These are phyloP conservation scores for Albatrellus ellisii DNA, from an alignment of 768 basidiomycete species.

Conservation along the genomic window DNA sequence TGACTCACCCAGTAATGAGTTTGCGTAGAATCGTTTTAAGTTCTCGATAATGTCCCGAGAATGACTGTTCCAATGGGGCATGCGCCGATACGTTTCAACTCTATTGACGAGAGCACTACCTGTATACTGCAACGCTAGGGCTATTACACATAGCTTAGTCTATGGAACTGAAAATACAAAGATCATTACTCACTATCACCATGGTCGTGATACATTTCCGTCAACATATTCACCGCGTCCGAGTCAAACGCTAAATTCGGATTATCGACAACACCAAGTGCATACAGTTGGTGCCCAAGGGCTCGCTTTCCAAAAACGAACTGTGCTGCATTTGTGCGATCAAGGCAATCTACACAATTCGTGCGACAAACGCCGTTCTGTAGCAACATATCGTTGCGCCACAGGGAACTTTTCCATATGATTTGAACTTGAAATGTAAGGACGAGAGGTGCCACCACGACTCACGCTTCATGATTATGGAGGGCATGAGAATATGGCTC, in stretches of 20 bases:
- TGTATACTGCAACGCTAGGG: slow-evolving; percentile 91
- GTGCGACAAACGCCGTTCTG: slow-evolving; percentile 90
- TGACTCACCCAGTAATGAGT: slow-evolving; percentile 68
- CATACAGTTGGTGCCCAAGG: slow-evolving; percentile 89
- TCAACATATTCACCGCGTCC: slow-evolving; percentile 92
- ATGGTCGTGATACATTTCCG: slow-evolving; percentile 98
- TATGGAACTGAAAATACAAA: background rate
- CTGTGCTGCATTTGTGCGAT: slow-evolving; percentile 93
- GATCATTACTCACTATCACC: slow-evolving; percentile 62
- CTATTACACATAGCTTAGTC: slow-evolving; percentile 24
- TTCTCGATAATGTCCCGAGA: slow-evolving; percentile 95
- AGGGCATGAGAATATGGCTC: slow-evolving; percentile 69
- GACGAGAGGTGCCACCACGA: background rate
- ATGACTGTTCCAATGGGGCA: slow-evolving; percentile 96
- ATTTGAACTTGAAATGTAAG: slow-evolving; percentile 1
- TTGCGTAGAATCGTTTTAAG: slow-evolving; percentile 88
- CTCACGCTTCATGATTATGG: slow-evolving; percentile 29
- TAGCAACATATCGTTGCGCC: slow-evolving; percentile 58
- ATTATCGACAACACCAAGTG: slow-evolving; percentile 76
- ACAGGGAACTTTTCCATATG: slow-evolving; percentile 20
- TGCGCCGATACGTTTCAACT: slow-evolving; percentile 89
- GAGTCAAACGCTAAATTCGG: slow-evolving; percentile 86
- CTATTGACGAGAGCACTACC: slow-evolving; percentile 93
- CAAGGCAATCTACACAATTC: slow-evolving; percentile 96
- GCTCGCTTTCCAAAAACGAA: slow-evolving; percentile 95